Evolutionary conservation across 1,139 yeast species (phyloP), one percentile per base, ranked within the genome.

Genomic region (Candida freyschussii): DNA sequence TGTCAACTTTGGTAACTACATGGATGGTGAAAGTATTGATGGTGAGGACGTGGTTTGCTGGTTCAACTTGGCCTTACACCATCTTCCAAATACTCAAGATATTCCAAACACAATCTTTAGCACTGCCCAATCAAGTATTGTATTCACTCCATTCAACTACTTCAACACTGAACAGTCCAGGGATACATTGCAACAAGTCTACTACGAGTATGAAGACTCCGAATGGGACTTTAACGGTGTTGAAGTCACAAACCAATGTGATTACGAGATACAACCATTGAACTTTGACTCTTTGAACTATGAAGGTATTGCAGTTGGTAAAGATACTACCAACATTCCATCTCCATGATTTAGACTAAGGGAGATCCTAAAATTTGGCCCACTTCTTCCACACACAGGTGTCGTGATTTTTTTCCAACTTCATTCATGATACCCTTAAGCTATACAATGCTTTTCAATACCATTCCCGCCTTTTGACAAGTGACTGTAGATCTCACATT

Each of bases 11-110:
- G 26, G 34, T 27, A 20, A 24, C 3, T 49, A 42, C 41, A 34
- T 50, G 17, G 48, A 50, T 29, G 45, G 43, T 26, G 55, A 49
- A 28, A 39, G 29, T 25, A 17, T 49, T 17, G 47, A 32, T 14
- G 53, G 51, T 20, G 53, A 45, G 28, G 53, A 50, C 27, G 27
- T 50, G 17, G 55, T 50, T 16, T 44, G 43, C 12, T 50, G 55
- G 55, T 36, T 49, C 26, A 50, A 48, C 33, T 27, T 50, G 14
- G 55, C 47, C 17, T 32, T 50, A 14, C 55, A 50, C 29, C 55
- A 50, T 30, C 40, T 50, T 26, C 55, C 55, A 37, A 48, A 44
- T 34, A 45, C 53, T 16, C 50, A 49, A 23, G 55, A 50, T 36
- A 43, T 50, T 16, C 55, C 53, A 37, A 43, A 40, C 27, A 50